Evolutionary conservation across 1,284 basidiomycete species (phyloP).

Genomic region (Gomphus bonarii): DNA sequence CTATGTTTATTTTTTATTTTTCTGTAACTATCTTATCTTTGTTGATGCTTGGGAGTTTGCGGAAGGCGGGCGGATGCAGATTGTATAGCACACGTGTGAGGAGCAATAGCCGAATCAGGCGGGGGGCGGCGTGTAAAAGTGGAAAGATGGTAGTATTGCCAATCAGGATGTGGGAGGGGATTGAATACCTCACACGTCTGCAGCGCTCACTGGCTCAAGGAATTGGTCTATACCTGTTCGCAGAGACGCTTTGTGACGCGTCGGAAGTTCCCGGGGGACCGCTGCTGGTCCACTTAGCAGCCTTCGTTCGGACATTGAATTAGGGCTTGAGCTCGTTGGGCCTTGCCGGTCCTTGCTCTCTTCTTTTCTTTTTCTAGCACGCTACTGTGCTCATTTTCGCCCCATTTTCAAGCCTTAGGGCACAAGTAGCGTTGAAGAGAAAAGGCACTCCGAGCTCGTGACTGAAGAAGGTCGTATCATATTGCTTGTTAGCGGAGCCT

Average conservation of each 20-base stretch:
- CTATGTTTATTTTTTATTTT: background rate
- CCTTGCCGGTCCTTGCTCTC: background rate
- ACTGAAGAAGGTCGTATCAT: background rate
- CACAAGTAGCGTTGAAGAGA: background rate
- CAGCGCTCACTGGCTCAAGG: background rate
- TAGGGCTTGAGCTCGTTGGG: background rate
- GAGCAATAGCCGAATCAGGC: background rate
- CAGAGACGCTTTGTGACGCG: background rate
- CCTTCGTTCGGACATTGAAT: background rate
- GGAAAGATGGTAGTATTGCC: background rate
- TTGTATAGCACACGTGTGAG: background rate
- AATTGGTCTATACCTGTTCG: background rate
- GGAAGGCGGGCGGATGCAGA: background rate
- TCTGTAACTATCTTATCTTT: background rate
- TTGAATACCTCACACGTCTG: background rate
- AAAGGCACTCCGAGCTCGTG: background rate
- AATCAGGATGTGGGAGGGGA: background rate
- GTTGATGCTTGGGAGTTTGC: background rate
- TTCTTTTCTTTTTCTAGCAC: background rate
- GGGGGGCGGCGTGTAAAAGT: background rate
- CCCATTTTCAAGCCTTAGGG: background rate
- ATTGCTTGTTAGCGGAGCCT: background rate
- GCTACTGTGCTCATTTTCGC: background rate
- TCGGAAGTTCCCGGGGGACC: background rate
- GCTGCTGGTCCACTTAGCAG: background rate